Evolutionary conservation across 2,329 filamentous ascomycete genomes (phyloP).

Genomic region (Apiospora aurea): DNA sequence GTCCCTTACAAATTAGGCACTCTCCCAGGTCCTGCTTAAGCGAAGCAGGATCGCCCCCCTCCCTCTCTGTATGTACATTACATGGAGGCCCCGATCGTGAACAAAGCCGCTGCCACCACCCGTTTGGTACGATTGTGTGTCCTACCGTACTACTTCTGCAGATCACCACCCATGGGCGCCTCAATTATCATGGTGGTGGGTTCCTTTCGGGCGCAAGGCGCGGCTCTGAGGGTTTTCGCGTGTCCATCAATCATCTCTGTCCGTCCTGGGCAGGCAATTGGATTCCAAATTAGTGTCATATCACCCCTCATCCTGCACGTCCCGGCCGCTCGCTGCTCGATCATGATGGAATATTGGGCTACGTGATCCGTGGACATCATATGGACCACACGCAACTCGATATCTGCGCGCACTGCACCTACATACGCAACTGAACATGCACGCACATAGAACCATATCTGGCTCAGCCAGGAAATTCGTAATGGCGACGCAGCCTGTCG

Average conservation of each 20-base stretch:
- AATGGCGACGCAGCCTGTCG: conserved; percentile 3
- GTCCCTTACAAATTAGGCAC: neutral
- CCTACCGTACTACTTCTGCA: neutral
- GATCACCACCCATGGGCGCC: conserved; percentile 5
- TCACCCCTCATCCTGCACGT: neutral
- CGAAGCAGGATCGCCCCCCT: conserved; percentile 15
- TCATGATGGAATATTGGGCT: neutral
- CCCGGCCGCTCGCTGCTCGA: neutral
- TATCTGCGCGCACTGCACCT: neutral
- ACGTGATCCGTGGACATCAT: neutral
- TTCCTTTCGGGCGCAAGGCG: neutral
- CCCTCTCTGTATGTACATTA: neutral
- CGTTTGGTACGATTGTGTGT: conserved; percentile 20
- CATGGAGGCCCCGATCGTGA: conserved; percentile 14
- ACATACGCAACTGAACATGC: neutral
- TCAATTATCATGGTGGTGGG: neutral
- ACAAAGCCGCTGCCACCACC: conserved; percentile 13
- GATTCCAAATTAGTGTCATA: neutral
- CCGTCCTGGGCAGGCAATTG: neutral
- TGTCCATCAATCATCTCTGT: neutral
- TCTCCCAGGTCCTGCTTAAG: conserved; percentile 14
- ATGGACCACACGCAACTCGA: neutral
- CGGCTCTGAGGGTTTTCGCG: conserved; percentile 6
- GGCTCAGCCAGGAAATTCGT: conserved; percentile 14
- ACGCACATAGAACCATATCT: neutral